Percentiles rank a stretch among this genome's conserved stretches.
These are phyloP conservation scores for Pulveroboletus ravenelii DNA, from an alignment of 768 basidiomycete genomes.

Conservation along the genomic window DNA sequence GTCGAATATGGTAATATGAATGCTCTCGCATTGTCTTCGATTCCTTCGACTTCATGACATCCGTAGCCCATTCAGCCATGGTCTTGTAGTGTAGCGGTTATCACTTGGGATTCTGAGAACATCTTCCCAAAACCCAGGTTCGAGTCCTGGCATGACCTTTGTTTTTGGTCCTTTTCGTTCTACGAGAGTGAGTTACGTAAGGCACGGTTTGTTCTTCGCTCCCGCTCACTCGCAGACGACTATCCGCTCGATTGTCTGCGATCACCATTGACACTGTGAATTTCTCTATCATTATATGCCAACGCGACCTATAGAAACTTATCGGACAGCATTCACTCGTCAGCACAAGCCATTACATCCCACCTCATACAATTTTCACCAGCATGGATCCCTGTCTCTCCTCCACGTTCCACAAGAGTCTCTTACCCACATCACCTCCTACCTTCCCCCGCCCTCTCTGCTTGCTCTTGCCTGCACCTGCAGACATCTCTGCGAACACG, in stretches of 20 bases:
- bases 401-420: constrained; percentile 63
- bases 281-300: constrained; percentile 56
- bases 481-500: constrained; percentile 52
- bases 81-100: constrained; percentile 29
- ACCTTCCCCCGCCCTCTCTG: constrained; percentile 62
- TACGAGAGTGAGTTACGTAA: no score
- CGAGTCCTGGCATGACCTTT: constrained; percentile 24
- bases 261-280: constrained; percentile 8
- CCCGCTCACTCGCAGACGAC: constrained; percentile 18
- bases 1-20: no score
- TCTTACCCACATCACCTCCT: constrained; percentile 71
- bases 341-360: constrained; percentile 27
- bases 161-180: neutral
- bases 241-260: constrained; percentile 20
- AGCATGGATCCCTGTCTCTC: constrained; percentile 48
- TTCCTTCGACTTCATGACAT: neutral
- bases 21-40: no score
- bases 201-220: no score
- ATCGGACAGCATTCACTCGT: constrained; percentile 33
- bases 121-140: constrained; percentile 27
- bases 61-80: neutral
- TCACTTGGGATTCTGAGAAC: constrained; percentile 26
- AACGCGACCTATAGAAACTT: constrained; percentile 44
- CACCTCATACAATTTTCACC: constrained; percentile 25
- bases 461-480: constrained; percentile 52